A percentile compares a stretch with the other conserved stretches of the same genome.
Conservation (phyloP, 768 basidiomycete species). For the Rhodotorula diobovata region DNA sequence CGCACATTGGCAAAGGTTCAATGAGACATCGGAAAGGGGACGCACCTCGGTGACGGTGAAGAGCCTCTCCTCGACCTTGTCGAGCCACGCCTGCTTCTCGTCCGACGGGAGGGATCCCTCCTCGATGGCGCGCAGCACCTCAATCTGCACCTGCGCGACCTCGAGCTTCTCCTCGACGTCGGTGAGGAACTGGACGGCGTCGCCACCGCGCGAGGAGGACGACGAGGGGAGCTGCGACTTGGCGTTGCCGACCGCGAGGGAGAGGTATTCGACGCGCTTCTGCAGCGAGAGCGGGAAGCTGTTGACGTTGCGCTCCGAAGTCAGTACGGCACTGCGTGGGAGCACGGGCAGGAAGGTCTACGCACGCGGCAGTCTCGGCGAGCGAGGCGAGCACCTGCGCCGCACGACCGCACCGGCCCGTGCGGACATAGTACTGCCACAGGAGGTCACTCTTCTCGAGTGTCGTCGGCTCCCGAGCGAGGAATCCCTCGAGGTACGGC, state of each 20-base stretch:
- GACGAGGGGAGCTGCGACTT: constrained; percentile 62
- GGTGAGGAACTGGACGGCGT: constrained; percentile 87
- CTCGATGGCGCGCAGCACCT: constrained; percentile 65
- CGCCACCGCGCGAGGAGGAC: constrained; percentile 55
- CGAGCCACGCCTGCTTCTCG: constrained; percentile 44
- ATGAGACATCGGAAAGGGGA: background rate
- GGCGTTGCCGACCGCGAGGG: constrained; percentile 89
- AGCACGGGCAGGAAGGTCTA: constrained; percentile 28
- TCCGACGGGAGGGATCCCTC: constrained; percentile 46
- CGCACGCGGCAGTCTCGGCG: constrained; percentile 79
- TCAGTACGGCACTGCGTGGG: background rate
- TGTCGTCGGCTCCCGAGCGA: constrained; percentile 71
- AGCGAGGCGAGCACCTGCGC: constrained; percentile 76
- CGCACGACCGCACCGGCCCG: constrained; percentile 77
- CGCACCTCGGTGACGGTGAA: constrained; percentile 57
- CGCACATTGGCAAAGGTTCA: background rate
- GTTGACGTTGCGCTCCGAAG: background rate
- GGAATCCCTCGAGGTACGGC: constrained; percentile 79
- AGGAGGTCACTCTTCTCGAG: constrained; percentile 79
- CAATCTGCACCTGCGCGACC: constrained; percentile 93
- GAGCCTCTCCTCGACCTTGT: constrained; percentile 49
- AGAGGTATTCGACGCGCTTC: constrained; percentile 80
- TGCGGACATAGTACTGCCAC: constrained; percentile 96
- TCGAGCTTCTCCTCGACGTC: constrained; percentile 94
- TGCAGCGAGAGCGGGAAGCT: constrained; percentile 59